Evolutionary conservation across 2,329 filamentous ascomycete genomes (phyloP), one percentile per base, ranked within the genome.

Genomic region (Dactylellina drechsleri): DNA sequence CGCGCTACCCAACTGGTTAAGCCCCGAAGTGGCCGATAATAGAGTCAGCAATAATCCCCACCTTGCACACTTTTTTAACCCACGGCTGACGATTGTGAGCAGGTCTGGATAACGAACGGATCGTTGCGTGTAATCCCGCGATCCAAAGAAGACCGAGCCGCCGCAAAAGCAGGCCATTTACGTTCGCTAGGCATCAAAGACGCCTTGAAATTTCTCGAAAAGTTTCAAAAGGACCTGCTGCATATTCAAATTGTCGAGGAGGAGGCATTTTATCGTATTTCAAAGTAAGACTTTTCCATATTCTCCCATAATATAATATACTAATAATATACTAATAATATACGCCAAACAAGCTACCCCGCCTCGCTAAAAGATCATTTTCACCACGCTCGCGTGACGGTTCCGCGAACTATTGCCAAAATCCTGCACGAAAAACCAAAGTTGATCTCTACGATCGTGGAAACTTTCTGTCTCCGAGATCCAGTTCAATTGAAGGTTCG

Each of bases 381-480:
- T n/a, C 95, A 99, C 81, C 86, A 90, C 79, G 87, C 92, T 0
- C 82, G 89, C 2, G 83, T 92, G 26, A 90, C 87, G 0, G 85
- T 99, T 36, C 95, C 95, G 0, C 88, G 95, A 71, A 93, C 90
- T 78, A 83, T 97, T 28, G 94, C 93, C 5, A 90, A 90, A 77
- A 85, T 98, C 43, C 83, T 99, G 1, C 91, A 94, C 78, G 83
- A 87, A 50, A 88, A 89, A 20, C 92, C 93, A 0, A 87, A 89
- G 15, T 89, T 91, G 73, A 89, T 98, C 68, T 90, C 93, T 1
- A 89, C 93, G 0, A 93, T 92, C 0, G 87, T 94, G 1, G 96
- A 99, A 82, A 89, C 91, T 0, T 98, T 99, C 82, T 98, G 98
- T 81, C 86, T 97, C 13, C 89, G 95, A 76, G 93, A 98, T 79